Evolutionary conservation across 2,329 filamentous ascomycete species (phyloP).

Genomic region (Trichoderma citrinoviride): DNA sequence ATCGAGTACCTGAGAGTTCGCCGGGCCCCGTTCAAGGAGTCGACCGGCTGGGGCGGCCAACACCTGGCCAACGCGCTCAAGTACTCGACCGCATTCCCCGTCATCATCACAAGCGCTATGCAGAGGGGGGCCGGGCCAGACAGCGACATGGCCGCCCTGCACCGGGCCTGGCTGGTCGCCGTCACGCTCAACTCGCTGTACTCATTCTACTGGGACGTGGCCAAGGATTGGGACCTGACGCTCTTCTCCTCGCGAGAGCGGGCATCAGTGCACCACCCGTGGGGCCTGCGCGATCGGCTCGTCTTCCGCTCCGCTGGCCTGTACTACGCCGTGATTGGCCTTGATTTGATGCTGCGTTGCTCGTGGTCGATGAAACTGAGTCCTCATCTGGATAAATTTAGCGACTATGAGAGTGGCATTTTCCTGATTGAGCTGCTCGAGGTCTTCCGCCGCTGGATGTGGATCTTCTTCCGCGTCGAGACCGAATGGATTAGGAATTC

Average conservation of each 20-base stretch:
- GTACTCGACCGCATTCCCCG: conserved; percentile 90
- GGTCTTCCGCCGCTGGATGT: conserved; percentile 86
- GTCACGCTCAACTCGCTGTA: conserved; percentile 83
- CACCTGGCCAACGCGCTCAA: conserved; percentile 93
- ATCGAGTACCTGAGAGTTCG: conserved; percentile 79
- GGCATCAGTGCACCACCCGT: conserved; percentile 64
- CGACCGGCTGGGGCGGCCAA: conserved; percentile 72
- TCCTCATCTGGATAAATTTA: conserved; percentile 76
- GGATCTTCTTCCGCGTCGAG: conserved; percentile 95
- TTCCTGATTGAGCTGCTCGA: conserved; percentile 86
- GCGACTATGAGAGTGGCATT: conserved; percentile 83
- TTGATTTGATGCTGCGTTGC: conserved; percentile 80
- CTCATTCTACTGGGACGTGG: conserved; percentile 98
- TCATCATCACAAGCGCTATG: conserved; percentile 76
- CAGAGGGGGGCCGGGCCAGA: conserved; percentile 58
- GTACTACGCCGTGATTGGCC: conserved; percentile 77
- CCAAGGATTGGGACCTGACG: conserved; percentile 94
- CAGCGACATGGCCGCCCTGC: conserved; percentile 43
- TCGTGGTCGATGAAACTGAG: conserved; percentile 90
- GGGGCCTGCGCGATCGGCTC: conserved; percentile 71
- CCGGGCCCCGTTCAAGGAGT: conserved; percentile 53
- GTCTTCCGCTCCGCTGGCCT: conserved; percentile 68
- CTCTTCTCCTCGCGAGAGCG: conserved; percentile 66
- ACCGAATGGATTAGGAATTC: conserved; percentile 77
- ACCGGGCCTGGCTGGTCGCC: conserved; percentile 65